These are phyloP conservation scores for Cyclocybe cylindracea DNA, from an alignment of 768 basidiomycete genomes.

Conservation along the genomic window DNA sequence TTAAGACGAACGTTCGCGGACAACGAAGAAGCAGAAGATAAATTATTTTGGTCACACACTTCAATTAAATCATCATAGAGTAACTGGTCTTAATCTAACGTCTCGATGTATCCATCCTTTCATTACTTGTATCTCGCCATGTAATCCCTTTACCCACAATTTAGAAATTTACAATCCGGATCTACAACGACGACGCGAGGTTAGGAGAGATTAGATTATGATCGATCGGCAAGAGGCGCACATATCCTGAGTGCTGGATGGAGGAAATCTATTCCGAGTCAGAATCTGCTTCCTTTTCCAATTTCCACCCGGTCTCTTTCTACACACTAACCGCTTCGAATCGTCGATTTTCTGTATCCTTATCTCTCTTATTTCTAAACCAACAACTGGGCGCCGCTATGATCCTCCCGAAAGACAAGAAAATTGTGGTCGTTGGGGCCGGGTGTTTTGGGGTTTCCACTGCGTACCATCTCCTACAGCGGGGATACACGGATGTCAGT, in stretches of 20 bases:
- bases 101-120: neutral
- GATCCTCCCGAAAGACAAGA: conserved; percentile 29
- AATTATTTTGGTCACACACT: no score
- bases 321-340: no score
- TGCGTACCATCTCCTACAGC: conserved; percentile 71
- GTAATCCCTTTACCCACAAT: neutral
- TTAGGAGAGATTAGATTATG: neutral
- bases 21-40: no score
- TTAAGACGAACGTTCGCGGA: no score
- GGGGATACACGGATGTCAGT: conserved; percentile 70
- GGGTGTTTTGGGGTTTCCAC: conserved; percentile 89
- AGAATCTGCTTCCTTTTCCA: no score
- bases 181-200: neutral
- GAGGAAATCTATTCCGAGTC: no score
- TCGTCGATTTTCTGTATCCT: neutral
- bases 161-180: neutral
- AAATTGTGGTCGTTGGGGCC: conserved; percentile 72
- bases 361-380: neutral
- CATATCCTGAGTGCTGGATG: no score
- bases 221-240: neutral
- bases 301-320: no score
- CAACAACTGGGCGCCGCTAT: conserved; percentile 14
- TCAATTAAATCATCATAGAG: neutral
- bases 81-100: neutral
- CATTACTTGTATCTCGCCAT: no score